phyloP scores from a whole-genome alignment of 2,329 filamentous ascomycete species.

The Bertia moriformis region DNA sequence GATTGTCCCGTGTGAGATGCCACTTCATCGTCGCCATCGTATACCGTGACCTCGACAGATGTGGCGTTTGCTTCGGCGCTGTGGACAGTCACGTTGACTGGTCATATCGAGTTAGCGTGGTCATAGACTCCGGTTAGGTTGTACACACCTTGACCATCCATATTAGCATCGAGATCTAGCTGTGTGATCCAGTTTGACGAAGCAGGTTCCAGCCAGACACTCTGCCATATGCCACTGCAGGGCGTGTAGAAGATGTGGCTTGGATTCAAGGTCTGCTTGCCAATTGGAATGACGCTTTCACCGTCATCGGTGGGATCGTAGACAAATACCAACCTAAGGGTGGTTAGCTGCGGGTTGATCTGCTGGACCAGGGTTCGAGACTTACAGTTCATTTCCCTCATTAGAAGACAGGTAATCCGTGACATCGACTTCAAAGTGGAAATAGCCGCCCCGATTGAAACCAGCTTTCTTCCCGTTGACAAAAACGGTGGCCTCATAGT shows the following conservation, averaged over 20 bases:
- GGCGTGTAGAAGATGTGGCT: constrained; percentile 58
- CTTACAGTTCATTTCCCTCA: constrained; percentile 37
- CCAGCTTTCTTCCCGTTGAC: constrained; percentile 37
- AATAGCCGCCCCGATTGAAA: constrained; percentile 45
- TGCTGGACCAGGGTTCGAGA: constrained; percentile 1
- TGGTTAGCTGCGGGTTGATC: neutral
- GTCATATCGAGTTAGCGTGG: constrained; percentile 1
- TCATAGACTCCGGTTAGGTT: neutral
- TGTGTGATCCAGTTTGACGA: constrained; percentile 39
- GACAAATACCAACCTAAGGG: constrained; percentile 43
- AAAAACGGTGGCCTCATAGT: constrained; percentile 41
- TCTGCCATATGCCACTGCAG: constrained; percentile 63
- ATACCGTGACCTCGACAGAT: constrained; percentile 18
- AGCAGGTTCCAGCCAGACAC: constrained; percentile 55
- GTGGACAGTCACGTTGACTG: constrained; percentile 40
- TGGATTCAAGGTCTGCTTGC: constrained; percentile 44
- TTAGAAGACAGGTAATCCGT: constrained; percentile 26
- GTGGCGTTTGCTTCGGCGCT: constrained; percentile 20
- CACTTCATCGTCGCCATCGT: constrained; percentile 21
- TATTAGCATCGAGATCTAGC: constrained; percentile 42
- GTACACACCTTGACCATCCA: constrained; percentile 31
- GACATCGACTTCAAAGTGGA: constrained; percentile 43
- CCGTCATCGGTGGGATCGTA: constrained; percentile 50
- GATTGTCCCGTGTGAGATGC: constrained; percentile 26
- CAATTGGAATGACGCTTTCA: constrained; percentile 42